These are phyloP conservation scores for Streptanthus diversifolius DNA, from an alignment of 345 rosid species.

Conservation along the genomic window DNA sequence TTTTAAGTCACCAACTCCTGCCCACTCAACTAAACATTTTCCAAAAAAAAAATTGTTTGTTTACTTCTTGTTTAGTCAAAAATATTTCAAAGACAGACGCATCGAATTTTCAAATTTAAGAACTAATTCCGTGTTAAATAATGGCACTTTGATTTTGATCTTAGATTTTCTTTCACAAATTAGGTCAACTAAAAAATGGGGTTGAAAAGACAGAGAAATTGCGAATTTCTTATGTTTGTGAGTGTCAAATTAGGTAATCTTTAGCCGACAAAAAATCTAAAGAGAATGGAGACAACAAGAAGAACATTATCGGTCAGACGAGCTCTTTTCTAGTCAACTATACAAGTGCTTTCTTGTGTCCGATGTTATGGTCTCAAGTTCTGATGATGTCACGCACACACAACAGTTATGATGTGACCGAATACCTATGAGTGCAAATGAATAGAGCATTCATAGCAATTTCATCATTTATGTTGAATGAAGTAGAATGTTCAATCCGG, in stretches of 20 bases:
- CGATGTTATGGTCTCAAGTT: slow-evolving; percentile 15
- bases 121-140: slow-evolving; percentile 23
- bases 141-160: neutral
- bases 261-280: slow-evolving; percentile 28
- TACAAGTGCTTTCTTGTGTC: slow-evolving; percentile 15
- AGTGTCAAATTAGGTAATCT: slow-evolving; percentile 27
- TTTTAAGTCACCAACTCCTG: slow-evolving; percentile 30
- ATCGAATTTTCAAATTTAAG: neutral
- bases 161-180: neutral
- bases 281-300: slow-evolving; percentile 28
- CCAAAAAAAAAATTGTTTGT: neutral
- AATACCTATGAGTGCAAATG: neutral
- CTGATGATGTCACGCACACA: slow-evolving; percentile 29
- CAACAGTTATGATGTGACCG: neutral
- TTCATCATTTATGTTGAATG: neutral
- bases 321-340: slow-evolving; percentile 14
- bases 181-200: slow-evolving; percentile 25
- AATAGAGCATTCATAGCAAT: neutral
- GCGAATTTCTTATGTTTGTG: slow-evolving; percentile 20
- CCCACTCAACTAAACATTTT: slow-evolving; percentile 21
- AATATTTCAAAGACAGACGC: slow-evolving; percentile 30
- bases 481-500: neutral
- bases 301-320: slow-evolving; percentile 27
- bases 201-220: slow-evolving; percentile 10
- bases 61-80: neutral